These are phyloP conservation scores for Akanthomyces muscarius DNA, from an alignment of 2,329 filamentous ascomycete genomes.

Conservation along the genomic window DNA sequence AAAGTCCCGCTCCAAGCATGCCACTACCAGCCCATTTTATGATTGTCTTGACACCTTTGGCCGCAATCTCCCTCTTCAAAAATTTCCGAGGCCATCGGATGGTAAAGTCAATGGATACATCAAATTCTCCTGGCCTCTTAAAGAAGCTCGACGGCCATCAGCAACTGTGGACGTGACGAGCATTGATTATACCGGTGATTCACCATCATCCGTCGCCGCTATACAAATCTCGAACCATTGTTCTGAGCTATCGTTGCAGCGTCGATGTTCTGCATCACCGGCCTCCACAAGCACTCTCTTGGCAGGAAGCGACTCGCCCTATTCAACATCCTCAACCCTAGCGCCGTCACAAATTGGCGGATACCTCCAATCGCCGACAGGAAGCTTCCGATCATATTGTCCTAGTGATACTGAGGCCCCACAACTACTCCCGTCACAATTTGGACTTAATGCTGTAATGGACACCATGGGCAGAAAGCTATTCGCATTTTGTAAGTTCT, in stretches of 20 bases:
- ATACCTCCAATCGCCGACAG: not conserved
- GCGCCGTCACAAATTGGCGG: not conserved
- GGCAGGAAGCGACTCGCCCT: not conserved
- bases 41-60: constrained; percentile 30
- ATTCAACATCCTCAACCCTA: not conserved
- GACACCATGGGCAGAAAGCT: constrained; percentile 15
- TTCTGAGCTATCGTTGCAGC: not conserved
- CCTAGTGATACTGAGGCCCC: not conserved
- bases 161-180: not conserved
- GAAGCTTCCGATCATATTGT: not conserved
- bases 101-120: constrained; percentile 37
- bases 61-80: constrained; percentile 20
- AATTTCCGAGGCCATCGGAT: constrained; percentile 29
- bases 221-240: not conserved
- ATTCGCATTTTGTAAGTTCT: constrained; percentile 3
- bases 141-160: constrained; percentile 5
- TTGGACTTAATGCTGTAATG: constrained; percentile 4
- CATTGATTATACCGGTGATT: not conserved
- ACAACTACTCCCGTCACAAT: constrained; percentile 5
- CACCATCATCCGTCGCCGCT: not conserved
- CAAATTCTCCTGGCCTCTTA: constrained; percentile 35
- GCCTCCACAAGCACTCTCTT: not conserved
- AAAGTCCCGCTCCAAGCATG: constrained; percentile 11
- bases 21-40: constrained; percentile 31
- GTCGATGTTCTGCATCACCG: not conserved